phyloP scores from a whole-genome alignment of 306 rosid species.

The Trifolium pratense region DNA sequence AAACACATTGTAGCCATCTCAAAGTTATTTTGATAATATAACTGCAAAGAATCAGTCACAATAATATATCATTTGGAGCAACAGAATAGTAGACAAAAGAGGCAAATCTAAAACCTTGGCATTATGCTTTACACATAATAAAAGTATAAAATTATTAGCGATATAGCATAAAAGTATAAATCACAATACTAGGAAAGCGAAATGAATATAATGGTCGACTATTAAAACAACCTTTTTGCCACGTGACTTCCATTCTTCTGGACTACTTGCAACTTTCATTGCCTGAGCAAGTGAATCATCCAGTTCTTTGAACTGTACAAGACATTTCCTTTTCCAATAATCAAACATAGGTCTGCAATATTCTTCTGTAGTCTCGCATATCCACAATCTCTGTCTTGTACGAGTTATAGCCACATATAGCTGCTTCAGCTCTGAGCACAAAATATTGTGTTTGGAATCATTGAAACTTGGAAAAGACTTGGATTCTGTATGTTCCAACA shows the following conservation, averaged over 20 bases:
- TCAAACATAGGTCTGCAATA: constrained; percentile 64
- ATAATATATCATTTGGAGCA: too few relatives aligned
- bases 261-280: constrained; percentile 77
- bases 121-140: not conserved
- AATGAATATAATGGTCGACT: not conserved
- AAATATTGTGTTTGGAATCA: constrained; percentile 63
- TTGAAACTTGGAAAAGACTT: constrained; percentile 49
- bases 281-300: constrained; percentile 77
- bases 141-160: not conserved
- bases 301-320: constrained; percentile 66
- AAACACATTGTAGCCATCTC: constrained; percentile 86
- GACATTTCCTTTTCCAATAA: constrained; percentile 67
- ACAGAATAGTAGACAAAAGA: not conserved
- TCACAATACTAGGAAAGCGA: not conserved
- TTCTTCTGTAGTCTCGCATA: constrained; percentile 58
- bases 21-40: constrained; percentile 63
- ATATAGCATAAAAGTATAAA: not conserved
- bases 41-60: constrained; percentile 40
- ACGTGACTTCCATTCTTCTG: constrained; percentile 76
- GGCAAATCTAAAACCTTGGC: not conserved
- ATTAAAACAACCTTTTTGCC: constrained; percentile 66
- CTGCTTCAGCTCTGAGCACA: constrained; percentile 80
- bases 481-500: constrained; percentile 47
- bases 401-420: constrained; percentile 78
- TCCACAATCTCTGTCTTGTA: constrained; percentile 80